Evolutionary conservation across 306 rosid genomes (phyloP).

Genomic region (Gastrolobium villosum): DNA sequence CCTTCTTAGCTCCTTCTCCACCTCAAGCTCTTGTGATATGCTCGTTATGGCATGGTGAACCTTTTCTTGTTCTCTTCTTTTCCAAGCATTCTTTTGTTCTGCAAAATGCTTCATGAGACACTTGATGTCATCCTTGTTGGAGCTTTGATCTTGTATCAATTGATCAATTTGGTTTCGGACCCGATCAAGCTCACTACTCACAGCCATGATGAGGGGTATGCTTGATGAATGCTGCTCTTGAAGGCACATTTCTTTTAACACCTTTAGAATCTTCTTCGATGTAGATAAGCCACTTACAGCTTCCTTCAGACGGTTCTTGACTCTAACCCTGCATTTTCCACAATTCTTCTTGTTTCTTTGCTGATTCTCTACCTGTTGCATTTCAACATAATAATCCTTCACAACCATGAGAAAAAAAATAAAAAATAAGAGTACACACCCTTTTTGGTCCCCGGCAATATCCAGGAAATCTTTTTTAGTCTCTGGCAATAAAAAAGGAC

Average conservation of each 20-base stretch:
- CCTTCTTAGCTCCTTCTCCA: constrained; percentile 83
- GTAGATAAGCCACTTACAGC: constrained; percentile 75
- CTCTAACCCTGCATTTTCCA: constrained; percentile 51
- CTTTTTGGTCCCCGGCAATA: too few relatives aligned
- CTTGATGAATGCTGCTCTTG: constrained; percentile 65
- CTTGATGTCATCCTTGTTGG: constrained; percentile 61
- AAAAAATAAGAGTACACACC: too few relatives aligned
- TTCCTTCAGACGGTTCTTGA: constrained; percentile 72
- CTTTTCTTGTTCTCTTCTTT: constrained; percentile 73
- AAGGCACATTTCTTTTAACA: constrained; percentile 68
- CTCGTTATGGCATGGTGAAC: constrained; percentile 61
- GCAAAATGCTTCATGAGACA: constrained; percentile 64
- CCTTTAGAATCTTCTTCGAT: constrained; percentile 83
- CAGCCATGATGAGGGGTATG: constrained; percentile 66
- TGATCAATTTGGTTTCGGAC: constrained; percentile 69
- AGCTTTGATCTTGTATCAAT: constrained; percentile 62
- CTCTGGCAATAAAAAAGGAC: too few relatives aligned
- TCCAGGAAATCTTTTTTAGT: too few relatives aligned
- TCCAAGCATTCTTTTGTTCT: constrained; percentile 85
- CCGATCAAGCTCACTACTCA: constrained; percentile 75
- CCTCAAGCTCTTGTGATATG: constrained; percentile 72
- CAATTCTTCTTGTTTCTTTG: constrained; percentile 50
- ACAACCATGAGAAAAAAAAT: constrained; percentile 18
- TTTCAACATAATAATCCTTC: constrained; percentile 36
- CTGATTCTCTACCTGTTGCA: constrained; percentile 62